A percentile compares a stretch with the other conserved stretches of the same genome.
Conservation (phyloP, 106 monocot genomes). For the Cymbidium sinense region DNA sequence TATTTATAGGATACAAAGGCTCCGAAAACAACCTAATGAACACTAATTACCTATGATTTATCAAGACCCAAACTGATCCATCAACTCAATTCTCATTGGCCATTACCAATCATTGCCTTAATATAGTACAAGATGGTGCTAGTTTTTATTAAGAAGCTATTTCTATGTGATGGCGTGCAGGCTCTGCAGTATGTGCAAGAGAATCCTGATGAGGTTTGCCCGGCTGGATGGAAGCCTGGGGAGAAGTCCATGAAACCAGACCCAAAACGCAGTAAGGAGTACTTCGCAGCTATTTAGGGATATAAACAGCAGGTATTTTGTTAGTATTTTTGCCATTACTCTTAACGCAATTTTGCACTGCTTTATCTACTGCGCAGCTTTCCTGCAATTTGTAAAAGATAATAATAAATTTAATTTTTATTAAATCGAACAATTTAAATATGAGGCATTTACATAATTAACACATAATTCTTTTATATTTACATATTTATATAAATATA, state of each 20-base stretch:
- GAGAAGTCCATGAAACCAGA: slow-evolving; percentile 96
- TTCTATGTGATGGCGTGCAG: slow-evolving; percentile 15
- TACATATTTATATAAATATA: too few relatives aligned
- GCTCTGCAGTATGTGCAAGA: slow-evolving; percentile 87
- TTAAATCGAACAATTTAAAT: too few relatives aligned
- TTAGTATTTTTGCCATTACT: background rate
- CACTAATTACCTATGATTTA: too few relatives aligned
- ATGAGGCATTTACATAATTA: too few relatives aligned
- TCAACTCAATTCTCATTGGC: too few relatives aligned
- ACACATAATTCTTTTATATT: too few relatives aligned
- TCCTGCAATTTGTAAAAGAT: background rate
- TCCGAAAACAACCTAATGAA: too few relatives aligned
- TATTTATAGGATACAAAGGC: too few relatives aligned
- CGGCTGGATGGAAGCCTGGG: slow-evolving; percentile 96
- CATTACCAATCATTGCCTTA: too few relatives aligned
- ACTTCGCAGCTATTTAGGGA: slow-evolving; percentile 51
- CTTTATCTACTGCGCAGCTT: background rate
- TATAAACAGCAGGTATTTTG: background rate
- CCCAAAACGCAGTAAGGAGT: slow-evolving; percentile 88
- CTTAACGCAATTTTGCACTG: background rate
- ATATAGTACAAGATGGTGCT: too few relatives aligned
- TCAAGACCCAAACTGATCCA: too few relatives aligned
- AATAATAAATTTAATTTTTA: too few relatives aligned
- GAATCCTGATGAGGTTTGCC: slow-evolving; percentile 93
- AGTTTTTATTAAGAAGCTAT: background rate